Conservation (phyloP, 352 stramenopile species). For the Phytopythium aichiense region DNA sequence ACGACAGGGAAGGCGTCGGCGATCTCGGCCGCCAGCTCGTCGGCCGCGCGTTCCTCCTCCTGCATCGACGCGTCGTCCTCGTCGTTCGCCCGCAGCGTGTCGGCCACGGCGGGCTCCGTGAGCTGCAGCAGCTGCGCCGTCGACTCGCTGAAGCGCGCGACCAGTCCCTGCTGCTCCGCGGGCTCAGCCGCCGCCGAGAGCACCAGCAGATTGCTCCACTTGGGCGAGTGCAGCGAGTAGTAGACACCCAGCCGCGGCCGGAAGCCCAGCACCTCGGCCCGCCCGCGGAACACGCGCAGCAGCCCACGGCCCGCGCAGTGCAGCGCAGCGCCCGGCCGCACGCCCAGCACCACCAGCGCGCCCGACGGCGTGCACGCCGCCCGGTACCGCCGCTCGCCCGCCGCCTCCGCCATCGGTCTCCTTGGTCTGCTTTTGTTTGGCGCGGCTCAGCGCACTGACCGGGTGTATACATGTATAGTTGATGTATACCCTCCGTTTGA, state of each 20-base stretch:
- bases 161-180: constrained; percentile 12
- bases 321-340: constrained; percentile 37
- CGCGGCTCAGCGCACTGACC: no score
- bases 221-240: constrained; percentile 77
- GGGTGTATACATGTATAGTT: no score
- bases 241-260: constrained; percentile 63
- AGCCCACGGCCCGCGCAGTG: constrained; percentile 76
- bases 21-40: constrained; percentile 60
- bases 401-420: not conserved
- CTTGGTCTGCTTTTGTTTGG: no score
- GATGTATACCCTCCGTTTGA: no score
- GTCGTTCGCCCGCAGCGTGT: not conserved
- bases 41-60: constrained; percentile 71
- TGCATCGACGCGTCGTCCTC: constrained; percentile 25
- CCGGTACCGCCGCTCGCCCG: constrained; percentile 19
- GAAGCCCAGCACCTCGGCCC: constrained; percentile 70
- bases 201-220: constrained; percentile 73
- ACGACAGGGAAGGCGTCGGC: constrained; percentile 62
- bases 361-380: constrained; percentile 50
- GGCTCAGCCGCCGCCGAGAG: constrained; percentile 24
- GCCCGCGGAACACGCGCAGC: constrained; percentile 77
- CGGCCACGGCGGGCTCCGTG: constrained; percentile 32
- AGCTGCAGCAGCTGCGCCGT: constrained; percentile 39
- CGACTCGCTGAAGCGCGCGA: constrained; percentile 49
- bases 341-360: constrained; percentile 60